Percentiles rank a stretch among this genome's conserved stretches.
Conservation (phyloP, 2,329 filamentous ascomycete species). For the Domatiomyces catenatus region DNA sequence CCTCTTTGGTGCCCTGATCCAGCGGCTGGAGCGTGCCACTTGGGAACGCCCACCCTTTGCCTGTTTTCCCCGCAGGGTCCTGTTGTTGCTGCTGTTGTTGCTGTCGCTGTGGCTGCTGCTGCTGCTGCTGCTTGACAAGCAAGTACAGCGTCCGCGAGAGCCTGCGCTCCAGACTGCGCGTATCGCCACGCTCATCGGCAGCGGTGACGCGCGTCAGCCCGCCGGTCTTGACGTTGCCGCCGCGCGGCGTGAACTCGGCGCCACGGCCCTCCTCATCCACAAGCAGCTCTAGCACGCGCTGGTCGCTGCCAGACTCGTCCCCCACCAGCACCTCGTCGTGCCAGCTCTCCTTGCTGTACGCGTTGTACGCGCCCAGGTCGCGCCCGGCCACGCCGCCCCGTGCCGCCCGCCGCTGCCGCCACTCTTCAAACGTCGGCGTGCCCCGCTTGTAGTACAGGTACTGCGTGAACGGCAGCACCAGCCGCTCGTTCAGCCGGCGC, state of each 20-base stretch:
- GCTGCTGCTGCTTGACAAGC: slow-evolving; percentile 51
- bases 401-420: slow-evolving; percentile 69
- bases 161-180: slow-evolving; percentile 60
- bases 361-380: slow-evolving; percentile 74
- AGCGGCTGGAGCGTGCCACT: slow-evolving; percentile 45
- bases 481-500: slow-evolving; percentile 84
- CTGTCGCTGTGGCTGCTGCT: not conserved
- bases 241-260: slow-evolving; percentile 36
- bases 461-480: slow-evolving; percentile 71
- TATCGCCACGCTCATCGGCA: slow-evolving; percentile 61
- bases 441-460: slow-evolving; percentile 92
- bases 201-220: slow-evolving; percentile 48
- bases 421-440: slow-evolving; percentile 71
- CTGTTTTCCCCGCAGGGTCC: slow-evolving; percentile 1
- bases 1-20: slow-evolving; percentile 24
- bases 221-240: slow-evolving; percentile 55
- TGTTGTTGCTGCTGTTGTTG: slow-evolving; percentile 12
- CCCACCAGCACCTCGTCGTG: slow-evolving; percentile 79
- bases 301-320: slow-evolving; percentile 49
- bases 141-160: slow-evolving; percentile 76
- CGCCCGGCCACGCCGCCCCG: slow-evolving; percentile 58
- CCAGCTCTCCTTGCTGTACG: slow-evolving; percentile 61
- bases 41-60: slow-evolving; percentile 62
- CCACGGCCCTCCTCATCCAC: slow-evolving; percentile 52
- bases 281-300: slow-evolving; percentile 53